These are phyloP conservation scores for Craspedostauros australis DNA, from an alignment of 108 stramenopile genomes.

Conservation along the genomic window DNA sequence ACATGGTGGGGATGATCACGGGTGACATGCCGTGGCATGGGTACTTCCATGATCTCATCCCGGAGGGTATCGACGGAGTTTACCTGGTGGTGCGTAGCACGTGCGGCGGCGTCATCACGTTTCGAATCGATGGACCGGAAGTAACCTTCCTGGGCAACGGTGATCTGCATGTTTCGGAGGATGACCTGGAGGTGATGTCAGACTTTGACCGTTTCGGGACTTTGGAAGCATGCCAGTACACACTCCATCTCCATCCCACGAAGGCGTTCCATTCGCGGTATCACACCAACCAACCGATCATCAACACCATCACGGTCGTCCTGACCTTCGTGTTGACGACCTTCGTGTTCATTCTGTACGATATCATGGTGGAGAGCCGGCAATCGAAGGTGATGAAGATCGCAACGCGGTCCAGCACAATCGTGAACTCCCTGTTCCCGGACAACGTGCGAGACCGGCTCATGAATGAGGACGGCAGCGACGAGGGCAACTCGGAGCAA, in stretches of 20 bases:
- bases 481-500: no score
- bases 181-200: no score
- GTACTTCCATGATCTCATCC: no score
- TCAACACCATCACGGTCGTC: slow-evolving; percentile 7
- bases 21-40: no score
- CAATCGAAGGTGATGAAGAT: no score
- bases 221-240: background rate
- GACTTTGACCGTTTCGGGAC: background rate
- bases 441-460: slow-evolving; percentile 1
- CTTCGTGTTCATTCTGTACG: slow-evolving; percentile 25
- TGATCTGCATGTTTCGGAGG: slow-evolving; percentile 1
- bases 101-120: no score
- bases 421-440: slow-evolving; percentile 21
- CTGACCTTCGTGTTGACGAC: slow-evolving; percentile 34
- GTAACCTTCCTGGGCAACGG: slow-evolving; percentile 1
- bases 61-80: no score
- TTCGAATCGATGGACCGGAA: background rate
- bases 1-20: no score
- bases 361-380: slow-evolving; percentile 16
- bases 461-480: no score
- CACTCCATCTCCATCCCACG: background rate
- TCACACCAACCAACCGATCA: background rate
- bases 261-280: background rate
- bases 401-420: slow-evolving; percentile 11
- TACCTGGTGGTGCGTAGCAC: no score